A percentile compares a stretch with the other conserved stretches of the same genome.
These are phyloP conservation scores for Byssoonygena ceratinophila DNA, from an alignment of 2,329 filamentous ascomycete genomes.

Conservation along the genomic window DNA sequence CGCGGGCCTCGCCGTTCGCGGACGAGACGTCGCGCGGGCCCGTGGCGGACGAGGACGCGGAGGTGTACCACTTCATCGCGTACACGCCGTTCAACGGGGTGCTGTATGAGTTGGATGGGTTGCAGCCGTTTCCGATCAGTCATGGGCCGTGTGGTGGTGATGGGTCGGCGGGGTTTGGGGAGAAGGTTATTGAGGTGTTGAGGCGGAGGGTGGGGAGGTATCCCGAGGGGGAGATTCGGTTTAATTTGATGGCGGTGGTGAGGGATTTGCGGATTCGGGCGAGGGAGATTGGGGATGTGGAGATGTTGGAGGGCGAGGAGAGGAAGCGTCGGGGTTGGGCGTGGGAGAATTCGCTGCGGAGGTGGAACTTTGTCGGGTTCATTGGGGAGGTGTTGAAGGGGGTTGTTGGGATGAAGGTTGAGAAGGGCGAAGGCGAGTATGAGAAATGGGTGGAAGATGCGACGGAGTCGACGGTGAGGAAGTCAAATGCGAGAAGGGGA, in stretches of 20 bases:
- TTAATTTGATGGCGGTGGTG: slow-evolving; percentile 91
- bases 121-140: slow-evolving; percentile 83
- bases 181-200: slow-evolving; percentile 75
- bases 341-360: slow-evolving; percentile 85
- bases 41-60: slow-evolving; percentile 57
- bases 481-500: slow-evolving; percentile 27
- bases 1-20: slow-evolving; percentile 76
- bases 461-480: slow-evolving; percentile 35
- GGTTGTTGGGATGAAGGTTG: slow-evolving; percentile 64
- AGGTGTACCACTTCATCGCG: slow-evolving; percentile 95
- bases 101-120: slow-evolving; percentile 88
- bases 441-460: slow-evolving; percentile 71
- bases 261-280: slow-evolving; percentile 69
- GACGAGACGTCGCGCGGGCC: slow-evolving; percentile 72
- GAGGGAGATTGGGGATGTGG: slow-evolving; percentile 68
- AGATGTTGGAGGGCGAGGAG: slow-evolving; percentile 68
- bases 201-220: slow-evolving; percentile 76
- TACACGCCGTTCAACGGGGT: slow-evolving; percentile 71
- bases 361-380: slow-evolving; percentile 95
- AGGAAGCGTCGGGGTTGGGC: slow-evolving; percentile 76
- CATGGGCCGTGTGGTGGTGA: slow-evolving; percentile 69
- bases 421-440: slow-evolving; percentile 55
- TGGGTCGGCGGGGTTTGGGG: slow-evolving; percentile 62
- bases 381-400: slow-evolving; percentile 81
- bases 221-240: slow-evolving; percentile 76